Evolutionary conservation across 495 filamentous ascomycete species (phyloP).

Genomic region (Lasiosphaeriaceae sp.): DNA sequence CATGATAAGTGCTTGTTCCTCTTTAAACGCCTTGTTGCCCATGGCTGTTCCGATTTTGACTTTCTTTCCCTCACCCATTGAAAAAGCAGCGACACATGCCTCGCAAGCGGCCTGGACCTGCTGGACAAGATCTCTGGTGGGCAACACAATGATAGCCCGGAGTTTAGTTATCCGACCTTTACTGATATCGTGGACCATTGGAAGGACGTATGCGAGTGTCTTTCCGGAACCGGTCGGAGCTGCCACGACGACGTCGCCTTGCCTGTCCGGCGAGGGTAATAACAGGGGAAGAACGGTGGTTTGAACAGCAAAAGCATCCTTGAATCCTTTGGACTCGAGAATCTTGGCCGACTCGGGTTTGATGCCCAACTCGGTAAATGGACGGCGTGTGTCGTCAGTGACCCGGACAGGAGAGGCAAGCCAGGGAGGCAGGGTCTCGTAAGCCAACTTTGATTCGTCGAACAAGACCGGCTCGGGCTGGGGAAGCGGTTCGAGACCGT

Average conservation of each 20-base stretch:
- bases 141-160: slow-evolving; percentile 76
- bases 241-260: slow-evolving; percentile 79
- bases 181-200: slow-evolving; percentile 71
- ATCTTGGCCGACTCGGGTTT: slow-evolving; percentile 37
- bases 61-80: slow-evolving; percentile 49
- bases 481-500: slow-evolving; percentile 72
- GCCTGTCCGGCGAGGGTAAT: slow-evolving; percentile 49
- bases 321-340: slow-evolving; percentile 62
- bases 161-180: slow-evolving; percentile 56
- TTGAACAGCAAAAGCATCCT: slow-evolving; percentile 81
- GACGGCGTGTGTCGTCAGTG: slow-evolving; percentile 48
- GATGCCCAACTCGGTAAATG: slow-evolving; percentile 61
- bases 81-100: slow-evolving; percentile 52
- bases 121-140: slow-evolving; percentile 82
- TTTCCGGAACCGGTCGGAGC: slow-evolving; percentile 93
- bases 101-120: slow-evolving; percentile 75
- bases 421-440: slow-evolving; percentile 65
- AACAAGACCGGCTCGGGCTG: slow-evolving; percentile 63
- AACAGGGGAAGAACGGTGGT: slow-evolving; percentile 75
- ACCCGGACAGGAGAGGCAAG: slow-evolving; percentile 67
- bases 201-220: slow-evolving; percentile 86
- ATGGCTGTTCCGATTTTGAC: slow-evolving; percentile 77
- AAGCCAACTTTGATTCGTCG: slow-evolving; percentile 44
- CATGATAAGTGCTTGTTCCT: slow-evolving; percentile 69
- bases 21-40: slow-evolving; percentile 69